Base-by-base conservation (phyloP, 2,329 filamentous ascomycete genomes). In the Myriosclerotinia scirpicola region DNA sequence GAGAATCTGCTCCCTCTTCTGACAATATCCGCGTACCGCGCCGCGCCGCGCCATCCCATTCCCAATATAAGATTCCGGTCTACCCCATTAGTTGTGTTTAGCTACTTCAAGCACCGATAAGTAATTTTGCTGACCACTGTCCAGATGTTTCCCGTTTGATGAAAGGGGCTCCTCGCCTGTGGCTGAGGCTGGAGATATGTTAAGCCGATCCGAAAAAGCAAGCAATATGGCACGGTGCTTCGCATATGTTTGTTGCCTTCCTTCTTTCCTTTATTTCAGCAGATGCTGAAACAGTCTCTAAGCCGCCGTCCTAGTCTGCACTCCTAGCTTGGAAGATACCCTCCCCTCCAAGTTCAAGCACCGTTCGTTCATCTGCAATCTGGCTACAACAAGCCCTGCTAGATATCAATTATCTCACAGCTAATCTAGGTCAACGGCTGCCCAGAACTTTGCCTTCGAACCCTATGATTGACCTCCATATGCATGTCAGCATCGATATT, bases 61-160 rank as follows among this genome's bases (percentile, higher is more conserved):
- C 20, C 20, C 30, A 12, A 38, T 3, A 1, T 4, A n/a, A 1
- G 6, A 1, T 12, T 17, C 5, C 4, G 5, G 14, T 14, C 14
- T 17, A 14, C 14, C 42, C 3, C 5, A 44, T 17, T 17, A 44
- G 0, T 1, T 1, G 11, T 38, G 0, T 38, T 20, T 50, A 5
- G 5, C 4, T 0, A 60, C 30, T 34, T 34, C 30, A 34, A 34
- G 30, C 6, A 34, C 30, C 30, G 30, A 34, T 34, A 5, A 34
- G 30, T 34, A 5, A 5, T 5, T 34, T 34, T 34, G 30, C 30
- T 34, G 30, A 34, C 30, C 30, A 34, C 4, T 34, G 30, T 6
- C 30, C 40, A 44, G 5, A 5, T 44, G 12, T 14, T 44, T 44
- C 3, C 40, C 40, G 40, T 44, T 44, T 17, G 12, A 17, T 15